phyloP scores from a whole-genome alignment of 106 monocot genomes.

The Dactylorhiza incarnata region DNA sequence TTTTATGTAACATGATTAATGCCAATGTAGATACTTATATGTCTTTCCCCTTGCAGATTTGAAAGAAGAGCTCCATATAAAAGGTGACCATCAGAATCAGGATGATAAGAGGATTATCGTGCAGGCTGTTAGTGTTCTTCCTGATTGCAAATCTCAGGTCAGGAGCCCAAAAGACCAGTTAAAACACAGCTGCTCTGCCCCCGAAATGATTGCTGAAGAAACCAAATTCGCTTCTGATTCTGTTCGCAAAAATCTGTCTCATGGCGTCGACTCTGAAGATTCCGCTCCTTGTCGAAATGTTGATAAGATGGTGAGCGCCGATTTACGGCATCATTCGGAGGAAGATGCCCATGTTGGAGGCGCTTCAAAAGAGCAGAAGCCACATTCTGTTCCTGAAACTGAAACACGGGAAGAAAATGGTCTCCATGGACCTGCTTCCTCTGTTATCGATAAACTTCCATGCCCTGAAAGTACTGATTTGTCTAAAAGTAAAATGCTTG shows the following conservation, averaged over 20 bases:
- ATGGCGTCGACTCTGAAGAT: constrained; percentile 9
- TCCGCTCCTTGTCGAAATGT: constrained; percentile 8
- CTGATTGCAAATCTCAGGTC: constrained; percentile 17
- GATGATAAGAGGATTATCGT: constrained; percentile 1
- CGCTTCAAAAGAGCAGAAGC: constrained; percentile 8
- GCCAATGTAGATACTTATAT: neutral
- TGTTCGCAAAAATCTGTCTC: constrained; percentile 8
- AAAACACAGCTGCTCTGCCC: constrained; percentile 10
- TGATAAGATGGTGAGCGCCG: constrained; percentile 13
- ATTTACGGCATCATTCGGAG: neutral
- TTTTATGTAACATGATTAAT: constrained; percentile 3
- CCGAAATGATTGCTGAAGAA: constrained; percentile 30
- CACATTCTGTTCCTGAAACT: constrained; percentile 1
- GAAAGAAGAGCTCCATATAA: constrained; percentile 7
- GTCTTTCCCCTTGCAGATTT: neutral
- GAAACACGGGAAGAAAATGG: constrained; percentile 8
- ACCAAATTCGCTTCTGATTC: constrained; percentile 9
- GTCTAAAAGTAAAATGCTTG: constrained; percentile 11
- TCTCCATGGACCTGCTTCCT: constrained; percentile 2
- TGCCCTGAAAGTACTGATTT: constrained; percentile 15
- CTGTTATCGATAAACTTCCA: constrained; percentile 6
- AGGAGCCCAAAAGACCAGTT: constrained; percentile 22
- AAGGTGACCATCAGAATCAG: constrained; percentile 6
- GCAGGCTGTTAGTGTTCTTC: constrained; percentile 1
- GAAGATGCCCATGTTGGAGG: neutral